These are phyloP conservation scores for Royoungia palumana DNA, from an alignment of 768 basidiomycete genomes.

Conservation along the genomic window DNA sequence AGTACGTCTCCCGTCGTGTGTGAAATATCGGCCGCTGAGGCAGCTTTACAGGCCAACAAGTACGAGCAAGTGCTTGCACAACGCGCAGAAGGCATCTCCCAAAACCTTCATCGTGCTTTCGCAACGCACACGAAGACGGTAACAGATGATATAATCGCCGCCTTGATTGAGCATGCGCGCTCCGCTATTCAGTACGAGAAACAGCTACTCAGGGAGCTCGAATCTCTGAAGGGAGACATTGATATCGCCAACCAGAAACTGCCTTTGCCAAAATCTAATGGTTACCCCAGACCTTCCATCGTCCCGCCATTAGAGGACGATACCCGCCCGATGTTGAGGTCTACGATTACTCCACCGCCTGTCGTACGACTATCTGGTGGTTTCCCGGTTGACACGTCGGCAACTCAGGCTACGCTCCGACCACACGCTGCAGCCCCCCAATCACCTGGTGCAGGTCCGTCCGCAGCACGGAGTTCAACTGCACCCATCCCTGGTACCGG, in stretches of 20 bases:
- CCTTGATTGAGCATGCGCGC: slow-evolving; percentile 89
- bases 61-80: slow-evolving; percentile 82
- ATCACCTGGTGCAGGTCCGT: slow-evolving; percentile 56
- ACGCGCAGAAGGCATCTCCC: slow-evolving; percentile 90
- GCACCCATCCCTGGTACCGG: slow-evolving; percentile 45
- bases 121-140: slow-evolving; percentile 81
- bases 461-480: slow-evolving; percentile 27
- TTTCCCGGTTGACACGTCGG: slow-evolving; percentile 16
- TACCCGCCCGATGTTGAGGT: slow-evolving; percentile 29
- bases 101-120: slow-evolving; percentile 86
- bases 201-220: slow-evolving; percentile 83
- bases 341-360: slow-evolving; percentile 20
- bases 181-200: slow-evolving; percentile 90
- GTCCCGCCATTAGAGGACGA: slow-evolving; percentile 66
- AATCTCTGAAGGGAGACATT: slow-evolving; percentile 77
- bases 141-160: slow-evolving; percentile 87
- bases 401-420: slow-evolving; percentile 22
- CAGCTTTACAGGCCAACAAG: slow-evolving; percentile 67
- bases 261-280: slow-evolving; percentile 43
- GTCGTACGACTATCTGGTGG: slow-evolving; percentile 18
- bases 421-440: slow-evolving; percentile 39
- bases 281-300: slow-evolving; percentile 56
- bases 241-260: slow-evolving; percentile 61
- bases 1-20: slow-evolving; percentile 40
- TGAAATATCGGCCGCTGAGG: slow-evolving; percentile 9